Evolutionary conservation across 345 rosid genomes (phyloP).

Genomic region (Euphorbia tirucalli): DNA sequence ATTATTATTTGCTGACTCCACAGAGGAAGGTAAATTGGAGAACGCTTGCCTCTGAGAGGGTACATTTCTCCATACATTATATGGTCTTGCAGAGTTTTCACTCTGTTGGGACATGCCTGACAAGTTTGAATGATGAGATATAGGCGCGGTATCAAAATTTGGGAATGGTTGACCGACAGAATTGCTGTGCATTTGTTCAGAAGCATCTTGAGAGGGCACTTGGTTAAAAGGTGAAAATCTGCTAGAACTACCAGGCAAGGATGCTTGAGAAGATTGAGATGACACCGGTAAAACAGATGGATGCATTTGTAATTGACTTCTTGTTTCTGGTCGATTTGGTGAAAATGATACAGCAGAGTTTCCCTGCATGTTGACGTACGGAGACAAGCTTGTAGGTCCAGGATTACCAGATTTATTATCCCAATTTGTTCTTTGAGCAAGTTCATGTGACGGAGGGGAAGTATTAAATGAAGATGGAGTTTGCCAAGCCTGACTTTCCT

Average conservation of each 20-base stretch:
- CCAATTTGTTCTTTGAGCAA: slow-evolving; percentile 24
- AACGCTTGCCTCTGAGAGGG: slow-evolving; percentile 27
- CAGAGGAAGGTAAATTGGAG: slow-evolving; percentile 18
- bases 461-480: slow-evolving; percentile 9
- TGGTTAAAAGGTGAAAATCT: slow-evolving; percentile 21
- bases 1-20: slow-evolving; percentile 21
- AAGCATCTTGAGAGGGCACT: neutral
- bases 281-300: slow-evolving; percentile 19
- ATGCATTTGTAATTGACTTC: slow-evolving; percentile 32
- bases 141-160: slow-evolving; percentile 30
- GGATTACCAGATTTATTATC: slow-evolving; percentile 15
- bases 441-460: slow-evolving; percentile 12
- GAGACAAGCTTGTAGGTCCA: slow-evolving; percentile 18
- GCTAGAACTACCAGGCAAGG: slow-evolving; percentile 20
- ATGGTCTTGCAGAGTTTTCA: slow-evolving; percentile 25
- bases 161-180: slow-evolving; percentile 36
- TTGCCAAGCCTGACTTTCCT: slow-evolving; percentile 12
- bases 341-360: slow-evolving; percentile 20
- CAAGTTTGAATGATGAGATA: slow-evolving; percentile 26
- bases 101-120: slow-evolving; percentile 27
- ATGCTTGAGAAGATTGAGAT: slow-evolving; percentile 24
- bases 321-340: slow-evolving; percentile 12
- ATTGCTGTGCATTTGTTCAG: slow-evolving; percentile 9
- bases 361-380: slow-evolving; percentile 25
- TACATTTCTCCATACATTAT: slow-evolving; percentile 34